Evolutionary conservation across 768 basidiomycete species (phyloP), one percentile per base, ranked within the genome.

Genomic region (Boletus rufocinnamomeus): DNA sequence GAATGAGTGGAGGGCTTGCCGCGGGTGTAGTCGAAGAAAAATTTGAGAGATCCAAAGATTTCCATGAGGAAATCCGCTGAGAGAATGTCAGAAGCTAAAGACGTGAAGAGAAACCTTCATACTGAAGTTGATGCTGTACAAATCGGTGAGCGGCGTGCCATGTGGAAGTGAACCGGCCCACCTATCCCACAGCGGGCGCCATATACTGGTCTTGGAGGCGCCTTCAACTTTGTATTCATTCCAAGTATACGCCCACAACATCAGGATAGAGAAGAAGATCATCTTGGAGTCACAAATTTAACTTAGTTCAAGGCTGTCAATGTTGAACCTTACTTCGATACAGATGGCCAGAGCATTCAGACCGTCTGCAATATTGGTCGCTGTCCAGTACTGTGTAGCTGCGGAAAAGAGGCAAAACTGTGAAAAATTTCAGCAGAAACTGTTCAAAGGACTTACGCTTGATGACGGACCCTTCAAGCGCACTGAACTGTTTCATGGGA

Each of bases 351-450:
- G 79, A 0, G 94, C 92, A 61, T 85, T 89, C 32, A 95, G 74
- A 1, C 94, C 94, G 58, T 96, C 82, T 1, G 92, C 83, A 51
- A 96, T 84, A 67, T 96, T 96, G 4, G 88, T 86, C 37, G 79
- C 74, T 3, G 93, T 91, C 93, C 94, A 95, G 67, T 86, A 93
- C 55, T 81, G 46, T 0, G 91, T 92, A n/a, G 76, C 91, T 84
- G 52, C 21, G 38, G 14, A 16, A 49, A 50, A 37, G 28, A 27
- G 11, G 13, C 40, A 16, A 50, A 25, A 11, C 10, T 34, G 1
- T 25, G 27, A 40, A 44, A 34, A 9, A 0, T 3, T 10, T 25
- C 11, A 25, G 16, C 19, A 45, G 30, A 41, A 9, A 17, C 2
- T n/a, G 11, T 8, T 40, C 28, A 27, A 43, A 16, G 21, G 34